phyloP scores from a whole-genome alignment of 2,329 filamentous ascomycete species.

The Colletotrichum filicis region DNA sequence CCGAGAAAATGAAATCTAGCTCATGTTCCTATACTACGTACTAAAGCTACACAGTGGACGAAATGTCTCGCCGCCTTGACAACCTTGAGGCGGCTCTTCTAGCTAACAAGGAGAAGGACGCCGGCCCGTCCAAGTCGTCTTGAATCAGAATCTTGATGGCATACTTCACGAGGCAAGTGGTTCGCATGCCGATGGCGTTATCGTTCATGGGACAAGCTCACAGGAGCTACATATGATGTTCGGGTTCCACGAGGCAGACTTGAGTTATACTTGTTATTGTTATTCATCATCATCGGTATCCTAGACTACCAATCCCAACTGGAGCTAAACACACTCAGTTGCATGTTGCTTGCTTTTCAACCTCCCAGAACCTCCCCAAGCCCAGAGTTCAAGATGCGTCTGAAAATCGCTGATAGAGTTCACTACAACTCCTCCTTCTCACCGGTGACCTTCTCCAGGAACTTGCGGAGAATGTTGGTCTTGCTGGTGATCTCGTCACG shows the following conservation, averaged over 20 bases:
- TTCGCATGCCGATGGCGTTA: constrained; percentile 6
- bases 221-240: constrained; percentile 8
- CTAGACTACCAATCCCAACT: constrained; percentile 31
- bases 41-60: constrained; percentile 75
- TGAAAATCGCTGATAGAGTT: background rate
- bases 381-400: constrained; percentile 7
- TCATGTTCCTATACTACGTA: background rate
- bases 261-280: constrained; percentile 18
- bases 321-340: constrained; percentile 20
- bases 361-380: background rate
- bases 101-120: constrained; percentile 61
- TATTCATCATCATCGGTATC: constrained; percentile 11
- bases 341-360: constrained; percentile 16
- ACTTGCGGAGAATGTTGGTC: constrained; percentile 88
- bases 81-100: constrained; percentile 81
- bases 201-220: constrained; percentile 5
- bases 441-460: constrained; percentile 64
- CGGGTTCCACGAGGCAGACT: background rate
- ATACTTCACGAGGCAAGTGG: background rate
- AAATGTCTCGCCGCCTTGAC: constrained; percentile 89
- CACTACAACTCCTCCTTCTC: constrained; percentile 78
- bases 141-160: constrained; percentile 16
- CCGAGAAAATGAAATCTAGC: background rate
- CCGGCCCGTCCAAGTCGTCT: constrained; percentile 49
- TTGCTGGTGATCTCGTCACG: constrained; percentile 87